Base-by-base conservation (phyloP, 108 stramenopile species). In the Nitzschia inconspicua region DNA sequence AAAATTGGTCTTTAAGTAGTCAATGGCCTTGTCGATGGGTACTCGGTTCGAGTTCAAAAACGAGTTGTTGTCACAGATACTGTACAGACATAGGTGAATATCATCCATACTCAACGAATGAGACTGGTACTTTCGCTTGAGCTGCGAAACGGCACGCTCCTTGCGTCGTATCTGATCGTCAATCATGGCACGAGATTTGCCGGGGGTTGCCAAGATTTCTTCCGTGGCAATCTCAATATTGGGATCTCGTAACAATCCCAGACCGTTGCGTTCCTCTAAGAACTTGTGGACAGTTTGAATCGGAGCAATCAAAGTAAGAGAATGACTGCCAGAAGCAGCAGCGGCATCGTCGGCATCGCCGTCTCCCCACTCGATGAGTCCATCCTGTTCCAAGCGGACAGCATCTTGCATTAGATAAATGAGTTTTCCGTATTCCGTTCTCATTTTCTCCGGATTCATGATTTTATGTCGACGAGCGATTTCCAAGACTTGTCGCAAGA, bases 371-470 rank as follows among this genome's bases (percentile, higher is more conserved):
- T 52, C 51, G 25, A 52, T 16, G 29, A 27, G 51, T 23, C 29
- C 51, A 6, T 52, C 9, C 9, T 52, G 25, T 31, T 52, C 25
- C 8, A 66, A 65, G 39, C 59, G 65, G 3, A 73, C 71, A n/a
- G 86, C 80, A 51, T 91, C 90, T 67, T 86, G 84, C 55, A 91
- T 42, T 27, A 91, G 54, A 58, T 80, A 88, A 25, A 84, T 68
- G 54, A 91, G 72, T 70, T 88, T 88, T 24, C 86, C 90, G 54
- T 91, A 91, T 41, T 84, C 85, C 14, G 77, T 79, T 14, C 90
- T 57, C 84, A 91, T 84, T 50, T 86, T 86, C 65, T 91, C 86
- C n/a, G 90, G 90, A 66, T 91, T 91, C 84, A 86, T 86, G 40
- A 91, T 84, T 60, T 91, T 91, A 60, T 91, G 83, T 16, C 90